Evolutionary conservation across 306 rosid species (phyloP), one percentile per base, ranked within the genome.

Genomic region (Pterocarpus macrocarpus): DNA sequence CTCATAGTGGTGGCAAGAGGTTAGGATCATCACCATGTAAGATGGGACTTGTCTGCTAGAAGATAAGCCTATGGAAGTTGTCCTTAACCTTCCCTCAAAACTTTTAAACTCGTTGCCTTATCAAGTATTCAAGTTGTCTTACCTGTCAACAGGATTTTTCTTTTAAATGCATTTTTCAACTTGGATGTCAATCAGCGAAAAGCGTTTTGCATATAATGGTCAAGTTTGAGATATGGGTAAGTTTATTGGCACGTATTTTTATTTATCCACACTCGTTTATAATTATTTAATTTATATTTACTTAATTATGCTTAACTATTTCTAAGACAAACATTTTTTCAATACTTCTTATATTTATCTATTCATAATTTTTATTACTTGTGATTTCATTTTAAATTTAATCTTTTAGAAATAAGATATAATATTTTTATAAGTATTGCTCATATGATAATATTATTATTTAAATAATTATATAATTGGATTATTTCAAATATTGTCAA

Each of bases 41-140:
- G 62, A 63, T 33, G 17, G 56, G 50, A 76, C 36, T 45, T 76
- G 80, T 75, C 61, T 44, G 33, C 73, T 61, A 61, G 34, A 14
- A 43, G 69, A 75, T 35, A 43, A 45, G 71, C 61, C 62, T 15
- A 14, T 14, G 16, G n/a, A 43, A 44, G 30, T 33, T 33, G 57
- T 75, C 33, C 59, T 47, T 75, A 45, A 32, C 66, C 56, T 39
- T 4, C 12, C 16, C 52, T 17, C n/a, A 9, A 2, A 33, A 6
- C 47, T 16, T 32, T 47, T 32, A 47, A 33, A 13, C 55, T 22
- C 15, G 15, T 43, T 15, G n/a, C n/a, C 14, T 4, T 22, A 22
- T 22, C 28, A 22, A 22, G 28, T 22, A 22, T 22, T 65, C 34
- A 66, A n/a, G 9, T 22, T 66, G 53, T 41, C 52, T 11, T 17